Conservation (phyloP, 2,329 filamentous ascomycete genomes). For the Talaromyces pinophilus region DNA sequence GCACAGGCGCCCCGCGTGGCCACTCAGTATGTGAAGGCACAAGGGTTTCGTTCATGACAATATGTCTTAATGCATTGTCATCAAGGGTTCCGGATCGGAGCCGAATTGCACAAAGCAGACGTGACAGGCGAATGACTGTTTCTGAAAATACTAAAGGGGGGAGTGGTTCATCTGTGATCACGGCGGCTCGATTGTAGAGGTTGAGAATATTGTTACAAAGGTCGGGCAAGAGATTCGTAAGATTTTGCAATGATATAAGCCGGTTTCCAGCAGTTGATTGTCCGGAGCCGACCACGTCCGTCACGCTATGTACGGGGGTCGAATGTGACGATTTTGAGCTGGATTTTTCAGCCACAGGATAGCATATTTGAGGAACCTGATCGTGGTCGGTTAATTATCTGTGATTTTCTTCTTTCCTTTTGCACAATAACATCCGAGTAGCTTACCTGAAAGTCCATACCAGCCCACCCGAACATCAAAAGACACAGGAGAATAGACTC, state of each 20-base stretch:
- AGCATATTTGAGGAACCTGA: conserved; percentile 57
- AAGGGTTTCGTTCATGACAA: conserved; percentile 57
- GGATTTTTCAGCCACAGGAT: conserved; percentile 53
- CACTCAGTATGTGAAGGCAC: conserved; percentile 37
- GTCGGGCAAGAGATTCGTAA: conserved; percentile 58
- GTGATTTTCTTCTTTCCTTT: neutral
- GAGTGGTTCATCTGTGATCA: conserved; percentile 55
- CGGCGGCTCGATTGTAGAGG: conserved; percentile 56
- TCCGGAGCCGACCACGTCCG: conserved; percentile 40
- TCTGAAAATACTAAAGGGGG: conserved; percentile 59
- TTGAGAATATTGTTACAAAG: conserved; percentile 58
- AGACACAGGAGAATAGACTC: conserved; percentile 84
- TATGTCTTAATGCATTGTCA: conserved; percentile 57
- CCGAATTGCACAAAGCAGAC: conserved; percentile 54
- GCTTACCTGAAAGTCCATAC: conserved; percentile 67
- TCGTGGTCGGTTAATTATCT: neutral
- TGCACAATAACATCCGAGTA: neutral
- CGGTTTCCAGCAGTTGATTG: conserved; percentile 51
- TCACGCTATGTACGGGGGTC: conserved; percentile 22
- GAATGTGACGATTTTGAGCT: conserved; percentile 46
- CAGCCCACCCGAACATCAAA: conserved; percentile 79
- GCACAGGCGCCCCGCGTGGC: conserved; percentile 45
- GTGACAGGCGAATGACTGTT: conserved; percentile 57
- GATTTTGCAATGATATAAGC: conserved; percentile 50
- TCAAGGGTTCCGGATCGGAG: conserved; percentile 54